phyloP scores from a whole-genome alignment of 257 asterid genomes.

The Nicotiana benthamiana region DNA sequence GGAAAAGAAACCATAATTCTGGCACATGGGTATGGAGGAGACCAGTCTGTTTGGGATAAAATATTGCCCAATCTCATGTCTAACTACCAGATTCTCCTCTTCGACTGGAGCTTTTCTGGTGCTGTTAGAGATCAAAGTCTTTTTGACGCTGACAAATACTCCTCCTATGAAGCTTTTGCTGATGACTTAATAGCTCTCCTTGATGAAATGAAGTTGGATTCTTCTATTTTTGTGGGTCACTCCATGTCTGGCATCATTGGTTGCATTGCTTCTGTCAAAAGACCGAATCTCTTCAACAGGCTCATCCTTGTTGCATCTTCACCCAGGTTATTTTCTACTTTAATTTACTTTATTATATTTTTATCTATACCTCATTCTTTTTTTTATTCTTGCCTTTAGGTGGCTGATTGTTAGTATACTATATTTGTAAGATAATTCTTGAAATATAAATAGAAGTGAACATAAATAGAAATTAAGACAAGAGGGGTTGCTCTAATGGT shows the following conservation, averaged over 20 bases:
- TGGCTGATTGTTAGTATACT: no score
- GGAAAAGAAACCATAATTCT: conserved; percentile 56
- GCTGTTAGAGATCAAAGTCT: conserved; percentile 38
- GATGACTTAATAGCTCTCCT: conserved; percentile 53
- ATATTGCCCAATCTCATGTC: conserved; percentile 27
- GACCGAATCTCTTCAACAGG: conserved; percentile 57
- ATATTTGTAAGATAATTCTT: no score
- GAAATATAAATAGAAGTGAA: no score
- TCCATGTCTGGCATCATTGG: conserved; percentile 94
- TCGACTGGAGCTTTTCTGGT: conserved; percentile 83
- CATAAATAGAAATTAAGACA: no score
- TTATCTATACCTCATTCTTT: no score
- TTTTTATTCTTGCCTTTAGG: no score
- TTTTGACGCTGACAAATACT: conserved; percentile 44
- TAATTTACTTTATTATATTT: no score
- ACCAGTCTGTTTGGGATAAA: conserved; percentile 74
- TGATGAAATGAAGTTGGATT: conserved; percentile 57
- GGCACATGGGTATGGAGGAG: conserved; percentile 83
- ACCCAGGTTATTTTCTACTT: conserved; percentile 38
- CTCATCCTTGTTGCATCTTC: conserved; percentile 62
- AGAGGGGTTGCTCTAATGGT: no score
- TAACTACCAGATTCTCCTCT: conserved; percentile 35
- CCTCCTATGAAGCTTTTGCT: conserved; percentile 54
- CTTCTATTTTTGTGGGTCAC: conserved; percentile 67
- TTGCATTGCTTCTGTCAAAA: conserved; percentile 66